A percentile compares a stretch with the other conserved stretches of the same genome.
These are phyloP conservation scores for Rutstroemia sp. DNA, from an alignment of 2,329 filamentous ascomycete genomes.

Conservation along the genomic window DNA sequence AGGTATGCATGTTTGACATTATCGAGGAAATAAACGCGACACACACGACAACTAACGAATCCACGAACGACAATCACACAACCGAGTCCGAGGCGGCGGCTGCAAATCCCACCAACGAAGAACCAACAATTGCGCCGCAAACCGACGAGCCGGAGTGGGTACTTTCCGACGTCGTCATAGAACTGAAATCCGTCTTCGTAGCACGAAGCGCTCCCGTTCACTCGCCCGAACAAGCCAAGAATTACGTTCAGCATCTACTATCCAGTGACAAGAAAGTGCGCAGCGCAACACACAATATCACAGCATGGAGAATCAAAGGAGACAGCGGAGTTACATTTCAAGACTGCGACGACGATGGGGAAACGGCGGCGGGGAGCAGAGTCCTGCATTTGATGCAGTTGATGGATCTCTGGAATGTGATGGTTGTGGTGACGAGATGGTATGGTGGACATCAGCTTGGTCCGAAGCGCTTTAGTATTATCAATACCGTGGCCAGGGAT, in stretches of 20 bases:
- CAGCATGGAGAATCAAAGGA: conserved; percentile 77
- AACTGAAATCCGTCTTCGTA: conserved; percentile 84
- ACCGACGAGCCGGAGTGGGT: conserved; percentile 51
- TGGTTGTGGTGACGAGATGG: conserved; percentile 92
- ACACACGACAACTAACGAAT: neutral
- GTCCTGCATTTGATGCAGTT: conserved; percentile 86
- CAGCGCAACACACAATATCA: conserved; percentile 91
- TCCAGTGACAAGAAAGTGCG: conserved; percentile 77
- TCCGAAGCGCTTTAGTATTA: conserved; percentile 81
- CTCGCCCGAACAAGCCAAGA: conserved; percentile 62
- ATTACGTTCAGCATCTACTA: conserved; percentile 67
- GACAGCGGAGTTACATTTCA: conserved; percentile 54
- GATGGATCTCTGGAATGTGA: conserved; percentile 87
- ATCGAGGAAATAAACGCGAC: conserved; percentile 59
- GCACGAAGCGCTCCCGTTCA: conserved; percentile 66
- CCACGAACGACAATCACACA: neutral
- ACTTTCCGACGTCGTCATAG: conserved; percentile 63
- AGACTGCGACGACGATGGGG: conserved; percentile 94
- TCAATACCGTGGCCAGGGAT: conserved; percentile 80
- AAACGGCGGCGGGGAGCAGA: conserved; percentile 81
- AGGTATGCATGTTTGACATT: conserved; percentile 86
- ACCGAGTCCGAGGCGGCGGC: neutral
- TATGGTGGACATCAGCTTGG: conserved; percentile 88
- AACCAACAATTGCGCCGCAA: conserved; percentile 12
- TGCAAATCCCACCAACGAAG: neutral